phyloP scores from a whole-genome alignment of 352 stramenopile species.

The Pythium plurisporium region DNA sequence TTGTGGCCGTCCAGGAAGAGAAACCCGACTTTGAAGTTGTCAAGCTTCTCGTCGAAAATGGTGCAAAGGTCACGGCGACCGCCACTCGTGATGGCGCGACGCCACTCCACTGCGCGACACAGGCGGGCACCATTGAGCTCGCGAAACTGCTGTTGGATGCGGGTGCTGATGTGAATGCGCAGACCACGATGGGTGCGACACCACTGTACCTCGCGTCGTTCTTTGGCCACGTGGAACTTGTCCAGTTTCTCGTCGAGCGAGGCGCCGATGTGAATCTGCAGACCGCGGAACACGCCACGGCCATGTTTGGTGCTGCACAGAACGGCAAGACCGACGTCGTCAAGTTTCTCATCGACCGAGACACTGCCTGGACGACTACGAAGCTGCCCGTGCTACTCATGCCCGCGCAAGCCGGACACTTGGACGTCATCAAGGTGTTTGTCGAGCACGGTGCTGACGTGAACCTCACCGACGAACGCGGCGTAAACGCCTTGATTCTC shows the following conservation, averaged over 20 bases:
- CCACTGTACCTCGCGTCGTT: constrained; percentile 23
- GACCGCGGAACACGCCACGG: constrained; percentile 18
- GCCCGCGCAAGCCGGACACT: constrained; percentile 21
- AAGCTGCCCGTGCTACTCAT: constrained; percentile 24
- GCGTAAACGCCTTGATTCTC: constrained; percentile 47
- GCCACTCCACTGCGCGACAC: constrained; percentile 22
- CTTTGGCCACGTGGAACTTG: constrained; percentile 20
- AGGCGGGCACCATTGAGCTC: constrained; percentile 15
- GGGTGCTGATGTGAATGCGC: constrained; percentile 21
- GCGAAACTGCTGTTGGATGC: constrained; percentile 17
- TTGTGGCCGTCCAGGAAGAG: constrained; percentile 18
- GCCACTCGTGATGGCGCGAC: constrained; percentile 19
- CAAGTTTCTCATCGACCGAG: constrained; percentile 17
- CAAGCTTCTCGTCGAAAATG: constrained; percentile 14
- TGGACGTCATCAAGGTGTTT: constrained; percentile 27
- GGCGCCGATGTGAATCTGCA: constrained; percentile 23
- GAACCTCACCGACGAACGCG: constrained; percentile 51
- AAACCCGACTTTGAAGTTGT: constrained; percentile 12
- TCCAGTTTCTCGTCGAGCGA: constrained; percentile 13
- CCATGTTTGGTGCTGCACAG: constrained; percentile 20
- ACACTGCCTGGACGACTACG: constrained; percentile 20
- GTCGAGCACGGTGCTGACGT: constrained; percentile 39
- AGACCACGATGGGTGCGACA: constrained; percentile 21
- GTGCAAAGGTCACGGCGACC: constrained; percentile 6
- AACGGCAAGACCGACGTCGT: constrained; percentile 23